Conservation (phyloP, 805 yeast species). For the Cyberlindnera xylosilytica region DNA sequence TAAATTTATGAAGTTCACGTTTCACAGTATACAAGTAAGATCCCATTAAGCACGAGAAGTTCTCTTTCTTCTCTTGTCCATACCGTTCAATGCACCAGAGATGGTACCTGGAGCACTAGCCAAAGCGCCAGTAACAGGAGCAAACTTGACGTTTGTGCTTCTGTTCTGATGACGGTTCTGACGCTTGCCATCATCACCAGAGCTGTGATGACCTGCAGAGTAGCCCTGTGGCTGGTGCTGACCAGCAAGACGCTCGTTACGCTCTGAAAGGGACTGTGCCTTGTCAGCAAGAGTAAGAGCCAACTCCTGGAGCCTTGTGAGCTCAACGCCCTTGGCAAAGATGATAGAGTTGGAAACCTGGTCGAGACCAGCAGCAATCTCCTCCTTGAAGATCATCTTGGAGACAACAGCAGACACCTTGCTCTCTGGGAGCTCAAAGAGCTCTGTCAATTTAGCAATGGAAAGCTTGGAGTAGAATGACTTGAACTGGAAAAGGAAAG, state of each 20-base stretch:
- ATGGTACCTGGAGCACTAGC: conserved; percentile 32
- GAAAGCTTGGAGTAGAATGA: conserved; percentile 73
- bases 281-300: conserved; percentile 83
- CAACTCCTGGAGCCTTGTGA: conserved; percentile 81
- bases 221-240: conserved; percentile 44
- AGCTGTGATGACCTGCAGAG: conserved; percentile 19
- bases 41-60: conserved; percentile 20
- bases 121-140: conserved; percentile 33
- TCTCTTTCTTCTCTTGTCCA: conserved; percentile 32
- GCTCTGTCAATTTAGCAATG: conserved; percentile 55
- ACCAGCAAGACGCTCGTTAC: conserved; percentile 79
- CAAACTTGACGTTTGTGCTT: conserved; percentile 29
- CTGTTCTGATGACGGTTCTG: conserved; percentile 29
- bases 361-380: conserved; percentile 71
- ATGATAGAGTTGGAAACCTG: conserved; percentile 59
- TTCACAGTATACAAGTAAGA: not conserved
- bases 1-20: not conserved
- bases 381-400: conserved; percentile 75
- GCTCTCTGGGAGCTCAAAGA: conserved; percentile 60
- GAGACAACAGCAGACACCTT: conserved; percentile 62
- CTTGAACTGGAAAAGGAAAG: conserved; percentile 86
- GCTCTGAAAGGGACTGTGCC: conserved; percentile 72
- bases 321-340: conserved; percentile 74
- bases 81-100: conserved; percentile 36
- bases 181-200: conserved; percentile 19